A percentile compares a stretch with the other conserved stretches of the same genome.
Conservation (phyloP, 202 grass and related monocot genomes). For the Panicum virgatum region DNA sequence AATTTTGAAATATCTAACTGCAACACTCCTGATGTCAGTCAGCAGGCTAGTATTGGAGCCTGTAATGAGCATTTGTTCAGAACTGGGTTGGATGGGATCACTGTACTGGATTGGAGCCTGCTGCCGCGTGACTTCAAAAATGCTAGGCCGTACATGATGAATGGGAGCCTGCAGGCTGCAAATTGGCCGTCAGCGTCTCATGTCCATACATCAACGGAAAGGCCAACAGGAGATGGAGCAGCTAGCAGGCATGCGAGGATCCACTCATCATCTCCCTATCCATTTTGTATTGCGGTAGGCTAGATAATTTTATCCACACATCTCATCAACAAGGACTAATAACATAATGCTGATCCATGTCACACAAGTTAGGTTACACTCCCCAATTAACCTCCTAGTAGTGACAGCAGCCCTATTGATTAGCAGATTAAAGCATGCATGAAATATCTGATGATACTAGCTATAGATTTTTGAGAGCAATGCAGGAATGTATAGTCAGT, state of each 20-base stretch:
- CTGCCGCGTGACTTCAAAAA: too few relatives aligned
- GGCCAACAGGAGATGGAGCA: not conserved
- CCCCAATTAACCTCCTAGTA: not conserved
- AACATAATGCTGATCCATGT: not conserved
- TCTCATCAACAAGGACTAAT: not conserved
- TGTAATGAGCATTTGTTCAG: too few relatives aligned
- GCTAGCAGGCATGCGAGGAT: slow-evolving; percentile 4
- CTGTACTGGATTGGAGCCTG: too few relatives aligned
- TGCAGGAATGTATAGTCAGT: not conserved
- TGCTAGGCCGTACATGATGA: too few relatives aligned
- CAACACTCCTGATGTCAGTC: too few relatives aligned
- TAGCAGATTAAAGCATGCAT: not conserved
- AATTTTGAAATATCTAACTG: too few relatives aligned
- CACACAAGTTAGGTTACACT: not conserved
- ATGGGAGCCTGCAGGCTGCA: too few relatives aligned
- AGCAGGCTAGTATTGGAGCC: too few relatives aligned
- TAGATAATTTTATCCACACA: not conserved
- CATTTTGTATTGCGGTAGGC: not conserved
- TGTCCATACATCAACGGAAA: slow-evolving; percentile 36
- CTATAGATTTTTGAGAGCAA: not conserved
- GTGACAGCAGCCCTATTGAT: not conserved
- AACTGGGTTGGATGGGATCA: too few relatives aligned
- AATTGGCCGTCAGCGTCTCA: not conserved
- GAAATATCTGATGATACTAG: slow-evolving; percentile 39
- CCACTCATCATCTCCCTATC: slow-evolving; percentile 1